These are phyloP conservation scores for Quercus aquifolioides DNA, from an alignment of 306 rosid genomes.

Conservation along the genomic window DNA sequence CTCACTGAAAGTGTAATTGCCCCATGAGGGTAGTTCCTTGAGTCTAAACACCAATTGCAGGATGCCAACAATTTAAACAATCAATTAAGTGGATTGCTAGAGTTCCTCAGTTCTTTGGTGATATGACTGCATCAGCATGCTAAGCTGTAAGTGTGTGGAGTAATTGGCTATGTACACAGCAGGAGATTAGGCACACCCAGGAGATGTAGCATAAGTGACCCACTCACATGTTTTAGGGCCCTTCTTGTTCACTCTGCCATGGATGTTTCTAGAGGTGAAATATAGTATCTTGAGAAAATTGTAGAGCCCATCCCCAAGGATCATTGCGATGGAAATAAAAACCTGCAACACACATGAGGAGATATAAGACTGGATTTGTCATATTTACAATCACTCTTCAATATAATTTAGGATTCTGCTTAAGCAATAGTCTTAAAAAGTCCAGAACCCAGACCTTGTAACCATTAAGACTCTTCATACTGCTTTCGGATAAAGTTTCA, in stretches of 20 bases:
- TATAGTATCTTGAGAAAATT: constrained; percentile 78
- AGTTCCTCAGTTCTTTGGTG: background rate
- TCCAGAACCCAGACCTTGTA: constrained; percentile 62
- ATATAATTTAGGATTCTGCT: background rate
- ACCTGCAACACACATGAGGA: constrained; percentile 51
- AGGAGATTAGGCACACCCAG: background rate
- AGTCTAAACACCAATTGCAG: background rate
- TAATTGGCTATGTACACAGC: background rate
- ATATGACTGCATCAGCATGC: background rate
- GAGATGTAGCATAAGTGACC: background rate
- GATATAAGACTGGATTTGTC: constrained; percentile 12
- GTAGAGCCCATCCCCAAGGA: constrained; percentile 96
- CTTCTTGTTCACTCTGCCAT: constrained; percentile 43
- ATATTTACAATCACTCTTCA: background rate
- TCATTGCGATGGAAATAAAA: constrained; percentile 81
- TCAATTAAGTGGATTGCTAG: background rate
- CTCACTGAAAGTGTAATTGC: background rate
- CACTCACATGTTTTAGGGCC: constrained; percentile 48
- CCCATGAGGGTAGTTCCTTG: background rate
- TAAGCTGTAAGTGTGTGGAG: background rate
- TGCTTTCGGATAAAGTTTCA: constrained; percentile 61
- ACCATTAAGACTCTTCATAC: constrained; percentile 93
- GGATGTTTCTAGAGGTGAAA: constrained; percentile 58
- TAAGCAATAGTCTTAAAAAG: background rate
- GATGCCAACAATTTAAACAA: background rate